Percentiles rank a stretch among this genome's conserved stretches.
Evolutionary conservation across 805 yeast genomes (phyloP).

Genomic region (Metschnikowia dekortorum): DNA sequence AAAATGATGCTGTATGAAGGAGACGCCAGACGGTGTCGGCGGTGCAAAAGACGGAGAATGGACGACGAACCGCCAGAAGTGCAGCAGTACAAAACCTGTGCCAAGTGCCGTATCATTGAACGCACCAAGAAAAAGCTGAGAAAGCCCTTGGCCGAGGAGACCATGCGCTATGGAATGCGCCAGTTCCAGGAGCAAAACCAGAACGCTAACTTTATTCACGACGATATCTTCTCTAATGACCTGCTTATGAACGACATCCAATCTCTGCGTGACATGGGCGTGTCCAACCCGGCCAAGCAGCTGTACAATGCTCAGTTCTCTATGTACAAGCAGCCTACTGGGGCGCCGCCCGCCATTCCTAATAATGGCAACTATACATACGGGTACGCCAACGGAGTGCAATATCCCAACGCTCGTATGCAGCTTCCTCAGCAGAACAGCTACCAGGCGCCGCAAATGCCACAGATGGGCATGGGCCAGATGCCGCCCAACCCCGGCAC

Average conservation of each 20-base stretch:
- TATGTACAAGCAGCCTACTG: conserved; percentile 10
- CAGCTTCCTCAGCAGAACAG: conserved; percentile 8
- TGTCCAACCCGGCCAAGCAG: conserved; percentile 12
- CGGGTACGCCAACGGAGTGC: conserved; percentile 1
- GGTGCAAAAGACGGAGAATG: conserved; percentile 54
- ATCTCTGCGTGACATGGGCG: conserved; percentile 10
- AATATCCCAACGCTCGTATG: conserved; percentile 3
- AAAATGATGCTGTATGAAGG: conserved; percentile 19
- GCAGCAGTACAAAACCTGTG: conserved; percentile 53
- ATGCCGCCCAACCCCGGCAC: not conserved
- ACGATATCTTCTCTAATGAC: conserved; percentile 23
- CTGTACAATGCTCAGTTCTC: conserved; percentile 13
- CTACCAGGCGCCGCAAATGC: conserved; percentile 10
- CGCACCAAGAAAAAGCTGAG: conserved; percentile 41
- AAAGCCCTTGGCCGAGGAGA: conserved; percentile 44
- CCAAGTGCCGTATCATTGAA: conserved; percentile 54
- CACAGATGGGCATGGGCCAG: not conserved
- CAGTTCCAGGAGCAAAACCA: conserved; percentile 40
- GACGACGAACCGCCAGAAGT: conserved; percentile 55
- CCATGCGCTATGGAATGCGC: conserved; percentile 43
- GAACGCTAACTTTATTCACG: conserved; percentile 29
- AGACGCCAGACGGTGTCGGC: conserved; percentile 44
- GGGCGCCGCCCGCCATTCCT: not conserved
- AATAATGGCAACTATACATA: conserved; percentile 9
- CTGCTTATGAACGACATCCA: conserved; percentile 18